A percentile compares a stretch with the other conserved stretches of the same genome.
phyloP scores from a whole-genome alignment of 2,329 filamentous ascomycete species.

The Diaporthe longicolla region DNA sequence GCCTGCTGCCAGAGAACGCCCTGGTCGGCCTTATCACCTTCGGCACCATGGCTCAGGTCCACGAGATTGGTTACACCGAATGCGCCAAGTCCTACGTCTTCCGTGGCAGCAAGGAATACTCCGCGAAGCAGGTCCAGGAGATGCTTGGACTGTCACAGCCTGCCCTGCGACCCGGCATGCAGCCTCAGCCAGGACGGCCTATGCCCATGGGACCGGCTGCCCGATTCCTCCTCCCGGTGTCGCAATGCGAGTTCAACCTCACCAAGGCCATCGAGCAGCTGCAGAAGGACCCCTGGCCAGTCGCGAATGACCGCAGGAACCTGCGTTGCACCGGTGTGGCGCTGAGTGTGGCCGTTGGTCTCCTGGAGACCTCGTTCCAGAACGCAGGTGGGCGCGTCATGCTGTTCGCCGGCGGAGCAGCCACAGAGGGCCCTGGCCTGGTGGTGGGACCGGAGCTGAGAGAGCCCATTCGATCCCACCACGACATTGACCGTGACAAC shows the following conservation, averaged over 20 bases:
- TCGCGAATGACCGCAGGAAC: constrained; percentile 91
- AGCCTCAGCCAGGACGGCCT: constrained; percentile 79
- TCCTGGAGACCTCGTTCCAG: constrained; percentile 95
- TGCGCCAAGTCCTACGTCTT: constrained; percentile 99
- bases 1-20: constrained; percentile 83
- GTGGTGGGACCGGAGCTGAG: constrained; percentile 96
- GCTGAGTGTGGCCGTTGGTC: constrained; percentile 92
- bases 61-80: constrained; percentile 97
- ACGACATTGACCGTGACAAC: constrained; percentile 98
- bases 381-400: constrained; percentile 96
- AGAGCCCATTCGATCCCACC: constrained; percentile 97
- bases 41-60: constrained; percentile 97
- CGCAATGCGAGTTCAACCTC: constrained; percentile 96
- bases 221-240: constrained; percentile 92
- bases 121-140: constrained; percentile 98
- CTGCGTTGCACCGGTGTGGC: constrained; percentile 95
- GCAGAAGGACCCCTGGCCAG: constrained; percentile 97
- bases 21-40: constrained; percentile 88
- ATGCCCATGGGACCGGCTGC: constrained; percentile 85
- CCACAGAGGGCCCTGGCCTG: constrained; percentile 96
- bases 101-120: constrained; percentile 96
- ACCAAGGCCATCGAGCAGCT: constrained; percentile 96
- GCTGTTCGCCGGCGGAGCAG: constrained; percentile 95
- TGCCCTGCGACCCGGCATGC: constrained; percentile 80
- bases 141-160: constrained; percentile 90